Conservation (phyloP, 495 filamentous ascomycete species). For the Daldinia childiae region DNA sequence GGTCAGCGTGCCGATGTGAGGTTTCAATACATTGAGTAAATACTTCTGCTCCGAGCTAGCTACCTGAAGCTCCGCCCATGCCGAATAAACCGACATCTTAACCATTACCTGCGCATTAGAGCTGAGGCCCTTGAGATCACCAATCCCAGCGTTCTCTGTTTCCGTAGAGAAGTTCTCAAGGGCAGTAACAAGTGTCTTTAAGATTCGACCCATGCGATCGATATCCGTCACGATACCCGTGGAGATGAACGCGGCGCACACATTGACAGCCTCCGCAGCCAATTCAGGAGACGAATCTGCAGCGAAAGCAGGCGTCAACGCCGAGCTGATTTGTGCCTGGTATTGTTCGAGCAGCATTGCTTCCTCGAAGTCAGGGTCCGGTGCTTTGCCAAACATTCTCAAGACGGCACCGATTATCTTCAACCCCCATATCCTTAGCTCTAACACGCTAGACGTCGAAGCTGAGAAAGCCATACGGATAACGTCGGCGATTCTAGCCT, state of each 20-base stretch:
- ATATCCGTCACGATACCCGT: constrained; percentile 98
- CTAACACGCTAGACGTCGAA: constrained; percentile 90
- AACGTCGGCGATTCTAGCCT: constrained; percentile 89
- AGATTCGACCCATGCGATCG: constrained; percentile 95
- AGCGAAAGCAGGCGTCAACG: constrained; percentile 94
- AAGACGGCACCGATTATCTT: constrained; percentile 93
- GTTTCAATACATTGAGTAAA: constrained; percentile 85
- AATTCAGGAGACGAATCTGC: constrained; percentile 95
- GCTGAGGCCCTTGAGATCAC: constrained; percentile 91
- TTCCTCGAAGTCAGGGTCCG: constrained; percentile 96
- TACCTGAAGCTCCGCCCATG: constrained; percentile 98
- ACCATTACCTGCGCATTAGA: constrained; percentile 99
- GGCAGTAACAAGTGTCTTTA: constrained; percentile 90
- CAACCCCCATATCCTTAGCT: constrained; percentile 86
- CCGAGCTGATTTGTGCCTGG: constrained; percentile 96
- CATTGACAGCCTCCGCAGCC: constrained; percentile 93
- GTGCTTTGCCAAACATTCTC: constrained; percentile 94
- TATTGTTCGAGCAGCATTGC: constrained; percentile 96
- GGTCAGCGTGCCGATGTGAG: constrained; percentile 86
- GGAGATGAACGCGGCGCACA: constrained; percentile 96
- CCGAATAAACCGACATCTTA: constrained; percentile 94
- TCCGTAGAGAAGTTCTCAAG: constrained; percentile 91
- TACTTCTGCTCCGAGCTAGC: constrained; percentile 94
- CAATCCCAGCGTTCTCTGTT: constrained; percentile 85
- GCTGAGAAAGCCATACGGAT: constrained; percentile 97